A percentile compares a stretch with the other conserved stretches of the same genome.
Conservation (phyloP, 2,329 filamentous ascomycete species). For the Ascochyta koolunga region DNA sequence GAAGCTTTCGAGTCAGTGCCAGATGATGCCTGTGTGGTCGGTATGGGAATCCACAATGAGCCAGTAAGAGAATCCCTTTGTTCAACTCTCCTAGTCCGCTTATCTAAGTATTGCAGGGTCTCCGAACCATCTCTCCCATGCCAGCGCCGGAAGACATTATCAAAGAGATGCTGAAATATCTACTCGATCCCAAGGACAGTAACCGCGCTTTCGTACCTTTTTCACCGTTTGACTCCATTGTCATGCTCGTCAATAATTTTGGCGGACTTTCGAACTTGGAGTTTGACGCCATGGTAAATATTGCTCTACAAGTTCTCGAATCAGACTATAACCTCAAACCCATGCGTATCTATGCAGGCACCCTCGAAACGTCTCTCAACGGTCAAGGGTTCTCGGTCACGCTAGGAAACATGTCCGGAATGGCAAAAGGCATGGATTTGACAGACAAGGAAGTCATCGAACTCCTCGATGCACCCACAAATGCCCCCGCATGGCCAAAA, state of each 20-base stretch:
- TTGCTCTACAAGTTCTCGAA: conserved; percentile 50
- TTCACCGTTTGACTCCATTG: conserved; percentile 52
- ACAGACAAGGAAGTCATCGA: conserved; percentile 51
- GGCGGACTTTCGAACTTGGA: conserved; percentile 57
- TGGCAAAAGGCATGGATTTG: conserved; percentile 51
- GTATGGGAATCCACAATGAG: conserved; percentile 61
- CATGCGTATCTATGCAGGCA: conserved; percentile 54
- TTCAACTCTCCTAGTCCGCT: too few species aligned
- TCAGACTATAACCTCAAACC: conserved; percentile 58
- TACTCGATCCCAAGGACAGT: conserved; percentile 54
- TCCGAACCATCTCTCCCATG: conserved; percentile 55
- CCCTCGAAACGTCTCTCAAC: conserved; percentile 61
- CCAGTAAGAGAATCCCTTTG: conserved; percentile 41
- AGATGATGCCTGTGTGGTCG: conserved; percentile 47
- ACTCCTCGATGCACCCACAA: conserved; percentile 58
- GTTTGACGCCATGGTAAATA: conserved; percentile 55
- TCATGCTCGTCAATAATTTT: conserved; percentile 58
- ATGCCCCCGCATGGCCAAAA: conserved; percentile 59
- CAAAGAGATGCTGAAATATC: conserved; percentile 55
- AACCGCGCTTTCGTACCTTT: conserved; percentile 59
- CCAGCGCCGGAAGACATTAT: conserved; percentile 57
- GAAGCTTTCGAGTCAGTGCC: conserved; percentile 58
- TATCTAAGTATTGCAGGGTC: conserved; percentile 41
- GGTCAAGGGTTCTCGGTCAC: conserved; percentile 63
- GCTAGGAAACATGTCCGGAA: conserved; percentile 58